phyloP scores from a whole-genome alignment of 768 basidiomycete genomes.

The Lactarius evosmus region DNA sequence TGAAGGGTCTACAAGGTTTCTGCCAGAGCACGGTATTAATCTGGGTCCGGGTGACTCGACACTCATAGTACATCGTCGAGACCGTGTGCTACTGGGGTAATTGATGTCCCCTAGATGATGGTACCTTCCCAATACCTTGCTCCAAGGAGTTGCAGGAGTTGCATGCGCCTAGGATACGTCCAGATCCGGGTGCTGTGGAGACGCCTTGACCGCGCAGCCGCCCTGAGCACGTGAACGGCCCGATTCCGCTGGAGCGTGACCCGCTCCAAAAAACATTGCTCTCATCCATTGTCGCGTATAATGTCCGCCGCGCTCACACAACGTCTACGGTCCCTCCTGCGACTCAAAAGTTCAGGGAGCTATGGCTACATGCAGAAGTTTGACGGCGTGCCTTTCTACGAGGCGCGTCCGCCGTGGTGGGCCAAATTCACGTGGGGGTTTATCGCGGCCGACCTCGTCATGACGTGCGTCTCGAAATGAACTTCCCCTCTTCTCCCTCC shows the following conservation, averaged over 20 bases:
- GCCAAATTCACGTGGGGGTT: conserved; percentile 25
- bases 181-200: too few species aligned
- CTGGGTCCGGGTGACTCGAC: not conserved
- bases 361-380: conserved; percentile 16
- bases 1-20: not conserved
- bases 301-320: conserved; percentile 12
- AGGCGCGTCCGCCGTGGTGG: conserved; percentile 26
- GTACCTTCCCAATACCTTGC: too few species aligned
- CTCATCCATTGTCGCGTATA: not conserved
- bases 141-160: too few species aligned
- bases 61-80: too few species aligned
- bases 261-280: not conserved
- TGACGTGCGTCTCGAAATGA: conserved; percentile 25
- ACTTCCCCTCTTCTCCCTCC: not conserved
- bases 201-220: too few species aligned
- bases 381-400: conserved; percentile 19
- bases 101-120: not conserved
- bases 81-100: too few species aligned
- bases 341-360: conserved; percentile 5
- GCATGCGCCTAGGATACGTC: too few species aligned
- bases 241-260: not conserved
- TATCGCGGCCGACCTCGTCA: conserved; percentile 26
- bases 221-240: not conserved
- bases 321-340: conserved; percentile 14
- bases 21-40: not conserved